Evolutionary conservation across 2,329 filamentous ascomycete genomes (phyloP).

Genomic region (Sarocladium brachiariae): DNA sequence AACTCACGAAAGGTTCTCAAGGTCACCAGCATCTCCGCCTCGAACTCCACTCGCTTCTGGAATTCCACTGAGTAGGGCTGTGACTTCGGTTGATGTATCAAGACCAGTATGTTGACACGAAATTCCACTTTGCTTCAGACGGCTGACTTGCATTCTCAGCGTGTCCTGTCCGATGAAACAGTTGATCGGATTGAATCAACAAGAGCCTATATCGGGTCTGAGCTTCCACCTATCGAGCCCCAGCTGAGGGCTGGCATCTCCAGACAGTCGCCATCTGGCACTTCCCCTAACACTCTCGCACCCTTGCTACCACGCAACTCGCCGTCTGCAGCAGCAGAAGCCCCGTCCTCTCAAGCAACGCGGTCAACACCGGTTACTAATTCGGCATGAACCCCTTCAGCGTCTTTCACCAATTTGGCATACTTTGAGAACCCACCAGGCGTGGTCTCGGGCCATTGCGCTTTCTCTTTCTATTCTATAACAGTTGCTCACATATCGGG

Average conservation of each 20-base stretch:
- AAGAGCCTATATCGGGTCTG: constrained; percentile 5
- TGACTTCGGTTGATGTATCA: neutral
- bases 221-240: constrained; percentile 1
- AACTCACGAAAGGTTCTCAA: neutral
- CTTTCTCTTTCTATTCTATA: too few relatives aligned
- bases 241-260: neutral
- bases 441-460: too few relatives aligned
- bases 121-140: neutral
- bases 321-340: neutral
- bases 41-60: neutral
- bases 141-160: neutral
- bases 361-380: neutral
- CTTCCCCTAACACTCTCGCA: neutral
- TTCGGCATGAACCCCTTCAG: neutral
- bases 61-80: neutral
- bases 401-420: too few relatives aligned
- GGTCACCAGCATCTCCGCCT: neutral
- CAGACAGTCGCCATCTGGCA: neutral
- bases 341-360: neutral
- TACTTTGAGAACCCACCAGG: too few relatives aligned
- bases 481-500: too few relatives aligned
- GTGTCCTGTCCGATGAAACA: constrained; percentile 2
- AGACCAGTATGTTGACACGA: neutral
- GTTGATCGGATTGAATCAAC: constrained; percentile 1
- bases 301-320: neutral